Base-by-base conservation (phyloP, 1,139 yeast genomes). In the Candida sp. region DNA sequence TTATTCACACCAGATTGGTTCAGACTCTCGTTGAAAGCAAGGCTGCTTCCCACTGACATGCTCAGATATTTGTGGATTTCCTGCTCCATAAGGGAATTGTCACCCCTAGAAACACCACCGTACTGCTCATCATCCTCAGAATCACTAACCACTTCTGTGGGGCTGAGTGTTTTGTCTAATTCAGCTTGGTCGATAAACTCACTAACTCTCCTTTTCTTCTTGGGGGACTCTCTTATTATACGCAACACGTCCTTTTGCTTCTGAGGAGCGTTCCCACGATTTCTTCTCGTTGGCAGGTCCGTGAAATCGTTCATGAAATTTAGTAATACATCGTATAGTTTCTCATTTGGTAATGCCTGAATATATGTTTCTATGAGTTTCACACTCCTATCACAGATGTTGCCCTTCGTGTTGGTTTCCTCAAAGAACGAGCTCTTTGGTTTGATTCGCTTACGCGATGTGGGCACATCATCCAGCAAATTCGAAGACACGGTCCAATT, bases 81-180 rank as follows among this genome's bases (percentile, higher is more conserved):
- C 3, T 58, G 58, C 37, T 63, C 67, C 56, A 65, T 57, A n/a
- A 26, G 33, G 4, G 26, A 33, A n/a, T 43, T 33, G 17, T 34
- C 46, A 3, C 17, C 40, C 3, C 12, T 43, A 5, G 40, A 12
- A 35, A 4, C 6, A 38, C 38, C 38, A 34, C 17, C 17, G 9
- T n/a, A 17, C 60, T 70, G 33, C 8, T 57, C 63, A 41, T 70
- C 73, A 3, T 58, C 66, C 46, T 70, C 74, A 1, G 75, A 70
- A 48, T 70, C 73, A 38, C 71, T 66, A 8, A 69, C 57, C 1
- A 58, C 31, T 28, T 28, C 31, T n/a, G n/a, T n/a, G n/a, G n/a
- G n/a, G 53, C 3, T 62, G 66, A 25, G 43, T 28, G 6, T 48
- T 53, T n/a, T n/a, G n/a, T n/a, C n/a, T n/a, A n/a, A n/a, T n/a